phyloP scores from a whole-genome alignment of 1,284 basidiomycete species.

The Boletus hoseneyae region DNA sequence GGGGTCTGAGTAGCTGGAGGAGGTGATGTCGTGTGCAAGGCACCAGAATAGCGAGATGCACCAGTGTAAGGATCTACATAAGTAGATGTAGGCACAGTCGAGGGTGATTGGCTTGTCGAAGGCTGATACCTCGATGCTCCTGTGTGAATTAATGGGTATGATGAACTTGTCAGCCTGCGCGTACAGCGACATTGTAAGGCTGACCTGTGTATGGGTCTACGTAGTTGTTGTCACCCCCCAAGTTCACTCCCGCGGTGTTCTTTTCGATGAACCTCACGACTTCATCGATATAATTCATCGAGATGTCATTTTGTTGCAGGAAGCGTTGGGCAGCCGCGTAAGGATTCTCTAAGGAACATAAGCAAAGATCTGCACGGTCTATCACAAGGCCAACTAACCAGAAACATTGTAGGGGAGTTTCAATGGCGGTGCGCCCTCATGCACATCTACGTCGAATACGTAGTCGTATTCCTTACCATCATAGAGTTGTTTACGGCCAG shows the following conservation, averaged over 20 bases:
- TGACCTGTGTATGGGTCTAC: conserved; percentile 91
- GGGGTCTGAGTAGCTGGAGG: conserved; percentile 23
- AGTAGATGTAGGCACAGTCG: conserved; percentile 23
- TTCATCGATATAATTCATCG: conserved; percentile 82
- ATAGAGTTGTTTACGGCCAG: conserved; percentile 83
- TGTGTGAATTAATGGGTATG: conserved; percentile 18
- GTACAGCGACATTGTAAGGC: conserved; percentile 15
- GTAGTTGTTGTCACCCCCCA: conserved; percentile 62
- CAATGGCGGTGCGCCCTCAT: conserved; percentile 89
- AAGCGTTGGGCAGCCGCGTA: conserved; percentile 90
- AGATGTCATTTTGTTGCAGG: conserved; percentile 81
- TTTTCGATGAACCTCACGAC: conserved; percentile 94
- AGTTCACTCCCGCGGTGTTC: conserved; percentile 76
- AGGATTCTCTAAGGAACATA: conserved; percentile 72
- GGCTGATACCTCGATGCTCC: conserved; percentile 34
- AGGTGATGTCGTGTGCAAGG: conserved; percentile 25
- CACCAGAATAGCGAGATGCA: conserved; percentile 36
- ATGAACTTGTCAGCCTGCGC: conserved; percentile 15
- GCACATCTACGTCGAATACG: conserved; percentile 96
- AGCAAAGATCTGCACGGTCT: conserved; percentile 4
- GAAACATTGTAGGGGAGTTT: conserved; percentile 92
- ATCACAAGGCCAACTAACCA: conserved; percentile 46
- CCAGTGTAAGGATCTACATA: conserved; percentile 43
- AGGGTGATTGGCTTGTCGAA: conserved; percentile 10
- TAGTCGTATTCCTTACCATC: conserved; percentile 97